A percentile compares a stretch with the other conserved stretches of the same genome.
phyloP scores from a whole-genome alignment of 306 rosid species.

The Cicer cuneatum region DNA sequence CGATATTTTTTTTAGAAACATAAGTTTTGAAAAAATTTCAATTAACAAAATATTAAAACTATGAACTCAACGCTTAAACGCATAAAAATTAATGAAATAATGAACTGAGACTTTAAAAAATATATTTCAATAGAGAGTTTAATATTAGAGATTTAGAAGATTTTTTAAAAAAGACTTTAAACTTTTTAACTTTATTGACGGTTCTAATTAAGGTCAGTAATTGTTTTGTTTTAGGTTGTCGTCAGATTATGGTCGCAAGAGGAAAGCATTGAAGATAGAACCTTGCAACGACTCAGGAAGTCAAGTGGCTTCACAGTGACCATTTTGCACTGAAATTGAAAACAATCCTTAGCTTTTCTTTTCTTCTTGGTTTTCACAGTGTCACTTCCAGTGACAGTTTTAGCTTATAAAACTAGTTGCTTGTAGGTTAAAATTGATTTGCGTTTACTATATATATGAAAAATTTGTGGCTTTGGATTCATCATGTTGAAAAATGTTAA shows the following conservation, averaged over 20 bases:
- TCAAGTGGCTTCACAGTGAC: conserved; percentile 66
- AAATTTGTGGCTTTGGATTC: conserved; percentile 17
- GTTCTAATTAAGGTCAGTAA: too few relatives aligned
- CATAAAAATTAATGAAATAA: too few relatives aligned
- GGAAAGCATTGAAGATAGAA: conserved; percentile 51
- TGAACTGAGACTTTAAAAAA: too few relatives aligned
- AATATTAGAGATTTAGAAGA: too few relatives aligned
- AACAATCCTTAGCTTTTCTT: neutral
- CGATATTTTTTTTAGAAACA: too few relatives aligned
- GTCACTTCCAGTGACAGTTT: neutral
- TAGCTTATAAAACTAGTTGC: conserved; percentile 1
- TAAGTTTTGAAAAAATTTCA: too few relatives aligned
- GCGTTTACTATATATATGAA: neutral
- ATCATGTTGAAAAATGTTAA: neutral
- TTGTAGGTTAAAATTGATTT: conserved; percentile 18
- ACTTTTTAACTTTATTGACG: too few relatives aligned
- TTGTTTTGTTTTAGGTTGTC: conserved; percentile 54
- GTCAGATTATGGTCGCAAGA: conserved; percentile 48
- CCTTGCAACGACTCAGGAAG: conserved; percentile 58
- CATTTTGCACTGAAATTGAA: conserved; percentile 23
- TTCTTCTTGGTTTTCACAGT: conserved; percentile 5
- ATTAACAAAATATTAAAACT: too few relatives aligned
- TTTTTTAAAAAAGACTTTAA: too few relatives aligned
- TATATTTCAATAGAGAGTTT: too few relatives aligned
- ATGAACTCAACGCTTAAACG: too few relatives aligned